Percentiles rank a stretch among this genome's conserved stretches.
phyloP scores from a whole-genome alignment of 2,329 filamentous ascomycete species.

The Calonectria ilicicola region DNA sequence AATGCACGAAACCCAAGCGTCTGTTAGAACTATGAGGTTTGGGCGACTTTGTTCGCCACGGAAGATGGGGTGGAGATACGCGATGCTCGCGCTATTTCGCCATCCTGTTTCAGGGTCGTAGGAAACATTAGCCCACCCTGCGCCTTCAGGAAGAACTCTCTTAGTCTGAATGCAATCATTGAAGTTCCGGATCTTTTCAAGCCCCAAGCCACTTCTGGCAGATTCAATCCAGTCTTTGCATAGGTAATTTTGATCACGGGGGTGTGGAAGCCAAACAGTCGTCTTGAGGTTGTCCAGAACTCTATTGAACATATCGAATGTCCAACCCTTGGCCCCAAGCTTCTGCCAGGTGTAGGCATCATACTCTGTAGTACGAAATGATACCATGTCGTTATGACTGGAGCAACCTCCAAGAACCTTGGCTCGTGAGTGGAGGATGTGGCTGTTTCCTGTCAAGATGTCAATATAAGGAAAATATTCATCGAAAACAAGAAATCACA shows the following conservation, averaged over 20 bases:
- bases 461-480: too few species aligned
- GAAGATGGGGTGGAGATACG: constrained; percentile 18
- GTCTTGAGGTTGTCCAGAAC: too few species aligned
- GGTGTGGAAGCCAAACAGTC: too few species aligned
- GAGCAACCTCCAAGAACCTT: constrained; percentile 90
- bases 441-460: constrained; percentile 73
- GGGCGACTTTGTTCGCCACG: constrained; percentile 7
- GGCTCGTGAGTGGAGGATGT: constrained; percentile 84
- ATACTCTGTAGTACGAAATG: constrained; percentile 68
- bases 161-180: constrained; percentile 59
- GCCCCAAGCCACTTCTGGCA: too few species aligned
- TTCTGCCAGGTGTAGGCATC: constrained; percentile 70
- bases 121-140: too few species aligned
- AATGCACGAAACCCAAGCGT: constrained; percentile 82
- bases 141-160: too few species aligned
- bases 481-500: too few species aligned
- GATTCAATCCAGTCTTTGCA: too few species aligned
- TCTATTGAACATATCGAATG: constrained; percentile 66
- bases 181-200: constrained; percentile 32
- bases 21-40: constrained; percentile 68
- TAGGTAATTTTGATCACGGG: too few species aligned
- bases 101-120: background rate
- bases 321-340: constrained; percentile 81
- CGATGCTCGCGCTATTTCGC: constrained; percentile 15
- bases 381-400: constrained; percentile 79